Conservation (phyloP, 2,329 filamentous ascomycete species). For the Claviceps sorghi region DNA sequence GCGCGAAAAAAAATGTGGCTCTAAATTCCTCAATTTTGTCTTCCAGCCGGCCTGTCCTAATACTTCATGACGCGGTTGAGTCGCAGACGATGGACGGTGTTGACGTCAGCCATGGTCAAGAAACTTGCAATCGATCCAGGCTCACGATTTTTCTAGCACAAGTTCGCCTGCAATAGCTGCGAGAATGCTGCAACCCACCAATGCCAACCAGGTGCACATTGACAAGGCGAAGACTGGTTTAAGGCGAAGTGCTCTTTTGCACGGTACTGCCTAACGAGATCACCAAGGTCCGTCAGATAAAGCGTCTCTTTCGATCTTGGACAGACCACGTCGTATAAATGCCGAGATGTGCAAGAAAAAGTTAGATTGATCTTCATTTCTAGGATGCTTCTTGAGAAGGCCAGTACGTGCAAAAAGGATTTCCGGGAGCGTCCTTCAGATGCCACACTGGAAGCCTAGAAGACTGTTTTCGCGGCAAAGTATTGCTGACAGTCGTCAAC, state of each 20-base stretch:
- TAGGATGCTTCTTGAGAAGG: not conserved
- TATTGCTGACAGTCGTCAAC: slow-evolving; percentile 51
- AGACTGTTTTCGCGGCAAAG: slow-evolving; percentile 44
- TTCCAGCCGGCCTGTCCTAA: not conserved
- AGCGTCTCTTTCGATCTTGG: not conserved
- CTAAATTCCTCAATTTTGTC: not conserved
- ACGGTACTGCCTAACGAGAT: not conserved
- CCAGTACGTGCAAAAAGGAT: not conserved
- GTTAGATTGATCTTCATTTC: not conserved
- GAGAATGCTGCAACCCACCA: not conserved
- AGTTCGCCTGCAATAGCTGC: not conserved
- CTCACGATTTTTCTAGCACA: not conserved
- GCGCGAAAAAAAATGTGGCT: not conserved
- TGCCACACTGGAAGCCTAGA: slow-evolving; percentile 23
- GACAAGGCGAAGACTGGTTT: not conserved
- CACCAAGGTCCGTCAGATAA: not conserved
- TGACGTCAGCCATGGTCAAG: not conserved
- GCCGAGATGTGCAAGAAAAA: not conserved
- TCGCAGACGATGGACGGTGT: not conserved
- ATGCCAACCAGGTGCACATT: not conserved
- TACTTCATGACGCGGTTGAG: not conserved
- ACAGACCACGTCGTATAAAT: not conserved
- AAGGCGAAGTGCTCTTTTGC: not conserved
- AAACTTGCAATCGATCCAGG: not conserved
- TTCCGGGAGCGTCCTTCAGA: not conserved